These are phyloP conservation scores for Helotiales sp. DNA, from an alignment of 2,329 filamentous ascomycete genomes.

Conservation along the genomic window DNA sequence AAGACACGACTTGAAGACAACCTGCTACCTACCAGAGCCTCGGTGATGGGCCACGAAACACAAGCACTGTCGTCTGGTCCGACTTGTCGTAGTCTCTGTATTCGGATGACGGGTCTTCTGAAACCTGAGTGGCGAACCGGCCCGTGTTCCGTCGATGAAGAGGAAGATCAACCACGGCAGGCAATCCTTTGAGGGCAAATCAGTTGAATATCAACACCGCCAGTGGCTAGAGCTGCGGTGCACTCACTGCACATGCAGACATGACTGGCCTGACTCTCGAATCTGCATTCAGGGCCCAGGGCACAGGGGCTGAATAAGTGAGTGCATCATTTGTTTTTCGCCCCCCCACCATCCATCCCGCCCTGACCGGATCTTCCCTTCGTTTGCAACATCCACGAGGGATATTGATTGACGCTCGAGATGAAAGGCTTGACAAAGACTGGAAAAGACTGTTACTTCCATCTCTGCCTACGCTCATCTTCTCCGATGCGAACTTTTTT, in stretches of 20 bases:
- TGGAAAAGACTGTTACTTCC: background rate
- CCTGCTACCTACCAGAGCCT: conserved; percentile 1
- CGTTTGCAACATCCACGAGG: background rate
- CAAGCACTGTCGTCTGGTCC: conserved; percentile 8
- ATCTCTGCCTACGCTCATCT: background rate
- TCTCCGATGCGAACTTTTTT: background rate
- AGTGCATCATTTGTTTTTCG: background rate
- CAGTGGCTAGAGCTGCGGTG: background rate
- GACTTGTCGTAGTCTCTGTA: conserved; percentile 7
- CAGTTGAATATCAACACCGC: background rate
- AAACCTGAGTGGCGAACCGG: conserved; percentile 1
- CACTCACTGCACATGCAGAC: background rate
- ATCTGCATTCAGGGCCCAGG: background rate
- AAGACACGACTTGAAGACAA: background rate
- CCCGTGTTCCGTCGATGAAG: background rate
- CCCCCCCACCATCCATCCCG: conserved; percentile 1
- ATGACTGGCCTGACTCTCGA: background rate
- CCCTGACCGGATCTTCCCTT: background rate
- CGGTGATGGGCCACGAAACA: background rate
- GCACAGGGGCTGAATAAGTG: background rate
- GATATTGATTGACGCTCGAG: conserved; percentile 6
- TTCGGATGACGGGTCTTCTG: background rate
- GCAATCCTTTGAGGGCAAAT: conserved; percentile 6
- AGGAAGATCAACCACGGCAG: background rate
- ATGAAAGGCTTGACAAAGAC: background rate